Evolutionary conservation across 2,329 filamentous ascomycete genomes (phyloP).

Genomic region (Fusarium neocosmosporiellum): DNA sequence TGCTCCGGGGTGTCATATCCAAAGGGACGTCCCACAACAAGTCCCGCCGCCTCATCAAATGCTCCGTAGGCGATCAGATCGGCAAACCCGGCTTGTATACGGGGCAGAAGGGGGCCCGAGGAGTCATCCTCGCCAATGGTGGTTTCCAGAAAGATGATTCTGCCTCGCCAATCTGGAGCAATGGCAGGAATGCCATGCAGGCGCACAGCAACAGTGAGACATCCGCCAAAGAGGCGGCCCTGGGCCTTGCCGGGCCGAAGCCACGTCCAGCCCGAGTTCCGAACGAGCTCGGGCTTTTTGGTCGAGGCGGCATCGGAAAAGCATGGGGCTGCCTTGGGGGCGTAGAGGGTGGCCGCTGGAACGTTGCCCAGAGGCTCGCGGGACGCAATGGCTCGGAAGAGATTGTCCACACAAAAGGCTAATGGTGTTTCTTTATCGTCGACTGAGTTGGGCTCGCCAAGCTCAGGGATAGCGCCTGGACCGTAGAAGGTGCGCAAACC

Average conservation of each 20-base stretch:
- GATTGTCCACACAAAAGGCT: slow-evolving; percentile 45
- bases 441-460: slow-evolving; percentile 45
- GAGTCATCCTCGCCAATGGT: slow-evolving; percentile 46
- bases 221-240: slow-evolving; percentile 58
- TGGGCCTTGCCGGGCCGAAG: slow-evolving; percentile 49
- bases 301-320: slow-evolving; percentile 37
- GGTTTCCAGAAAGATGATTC: slow-evolving; percentile 56
- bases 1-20: slow-evolving; percentile 51
- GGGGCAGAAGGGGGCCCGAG: slow-evolving; percentile 31
- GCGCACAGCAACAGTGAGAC: slow-evolving; percentile 54
- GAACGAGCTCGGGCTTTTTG: slow-evolving; percentile 43
- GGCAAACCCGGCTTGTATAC: slow-evolving; percentile 50
- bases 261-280: slow-evolving; percentile 51
- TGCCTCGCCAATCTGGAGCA: slow-evolving; percentile 51
- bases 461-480: slow-evolving; percentile 53
- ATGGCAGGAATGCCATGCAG: slow-evolving; percentile 49
- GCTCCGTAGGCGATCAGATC: slow-evolving; percentile 56
- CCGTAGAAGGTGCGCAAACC: slow-evolving; percentile 59
- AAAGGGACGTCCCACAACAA: slow-evolving; percentile 56
- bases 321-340: slow-evolving; percentile 38
- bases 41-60: slow-evolving; percentile 53
- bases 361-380: slow-evolving; percentile 46
- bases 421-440: slow-evolving; percentile 44
- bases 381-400: slow-evolving; percentile 47
- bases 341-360: slow-evolving; percentile 47